phyloP scores from a whole-genome alignment of 257 asterid genomes.

The Scutellaria minor region DNA sequence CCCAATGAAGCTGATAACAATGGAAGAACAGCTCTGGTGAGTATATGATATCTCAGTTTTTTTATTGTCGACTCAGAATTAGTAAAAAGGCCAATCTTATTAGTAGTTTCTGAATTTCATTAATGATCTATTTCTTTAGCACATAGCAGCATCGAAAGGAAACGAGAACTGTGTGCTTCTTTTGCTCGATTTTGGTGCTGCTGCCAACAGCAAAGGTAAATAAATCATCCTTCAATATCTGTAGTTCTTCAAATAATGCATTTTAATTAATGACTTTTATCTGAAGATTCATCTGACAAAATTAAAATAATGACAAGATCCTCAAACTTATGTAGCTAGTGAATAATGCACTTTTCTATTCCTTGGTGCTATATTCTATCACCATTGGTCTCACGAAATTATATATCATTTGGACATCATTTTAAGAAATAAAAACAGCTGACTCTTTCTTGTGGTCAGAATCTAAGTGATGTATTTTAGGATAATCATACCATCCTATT shows the following conservation, averaged over 20 bases:
- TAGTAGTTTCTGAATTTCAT: slow-evolving; percentile 23
- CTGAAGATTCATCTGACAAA: background rate
- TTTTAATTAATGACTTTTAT: background rate
- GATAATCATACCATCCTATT: background rate
- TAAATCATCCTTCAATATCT: slow-evolving; percentile 6
- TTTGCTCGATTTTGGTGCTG: slow-evolving; percentile 83
- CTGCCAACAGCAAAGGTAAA: slow-evolving; percentile 78
- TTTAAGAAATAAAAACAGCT: background rate
- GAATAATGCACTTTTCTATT: slow-evolving; percentile 20
- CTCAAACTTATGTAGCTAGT: background rate
- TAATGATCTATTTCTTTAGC: slow-evolving; percentile 51
- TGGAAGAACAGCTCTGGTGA: slow-evolving; percentile 82
- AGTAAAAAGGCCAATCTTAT: background rate
- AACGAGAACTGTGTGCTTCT: slow-evolving; percentile 72
- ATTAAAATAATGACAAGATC: slow-evolving; percentile 16
- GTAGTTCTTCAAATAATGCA: background rate
- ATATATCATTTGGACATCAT: background rate
- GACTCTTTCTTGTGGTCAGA: slow-evolving; percentile 22
- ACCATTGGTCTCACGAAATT: background rate
- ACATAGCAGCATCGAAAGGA: slow-evolving; percentile 88
- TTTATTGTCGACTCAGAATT: background rate
- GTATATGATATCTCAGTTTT: slow-evolving; percentile 21
- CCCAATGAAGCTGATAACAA: slow-evolving; percentile 84
- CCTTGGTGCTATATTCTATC: slow-evolving; percentile 3
- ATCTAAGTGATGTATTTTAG: background rate